These are phyloP conservation scores for Isabelozyma gotoi DNA, from an alignment of 805 yeast genomes.

Conservation along the genomic window DNA sequence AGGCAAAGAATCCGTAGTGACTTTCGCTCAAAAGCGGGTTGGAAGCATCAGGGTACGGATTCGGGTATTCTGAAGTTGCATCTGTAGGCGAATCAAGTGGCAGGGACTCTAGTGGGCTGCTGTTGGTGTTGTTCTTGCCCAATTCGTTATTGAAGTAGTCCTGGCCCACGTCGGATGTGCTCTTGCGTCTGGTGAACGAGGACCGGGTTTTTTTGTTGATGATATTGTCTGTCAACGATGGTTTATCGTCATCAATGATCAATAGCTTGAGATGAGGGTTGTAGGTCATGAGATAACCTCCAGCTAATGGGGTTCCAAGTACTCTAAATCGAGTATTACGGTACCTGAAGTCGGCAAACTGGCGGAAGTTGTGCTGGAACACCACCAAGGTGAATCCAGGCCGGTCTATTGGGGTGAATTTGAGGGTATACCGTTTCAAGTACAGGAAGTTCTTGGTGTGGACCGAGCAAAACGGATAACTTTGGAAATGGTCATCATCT, in stretches of 20 bases:
- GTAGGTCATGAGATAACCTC: slow-evolving; percentile 26
- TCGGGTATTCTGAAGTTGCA: slow-evolving; percentile 9
- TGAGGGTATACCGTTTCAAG: slow-evolving; percentile 27
- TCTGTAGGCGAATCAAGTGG: not conserved
- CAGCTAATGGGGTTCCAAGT: slow-evolving; percentile 33
- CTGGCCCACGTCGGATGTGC: not conserved
- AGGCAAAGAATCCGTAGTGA: slow-evolving; percentile 1
- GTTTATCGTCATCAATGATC: slow-evolving; percentile 32
- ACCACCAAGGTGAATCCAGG: slow-evolving; percentile 22
- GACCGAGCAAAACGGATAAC: slow-evolving; percentile 34
- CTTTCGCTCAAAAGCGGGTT: slow-evolving; percentile 21
- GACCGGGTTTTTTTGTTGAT: slow-evolving; percentile 28
- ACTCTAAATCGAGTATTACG: slow-evolving; percentile 37
- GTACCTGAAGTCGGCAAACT: slow-evolving; percentile 40
- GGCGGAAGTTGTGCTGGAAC: slow-evolving; percentile 35
- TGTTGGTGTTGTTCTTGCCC: not conserved
- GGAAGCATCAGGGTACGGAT: slow-evolving; percentile 31
- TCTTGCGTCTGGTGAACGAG: slow-evolving; percentile 10
- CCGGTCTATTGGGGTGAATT: slow-evolving; percentile 20
- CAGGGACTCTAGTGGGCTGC: not conserved
- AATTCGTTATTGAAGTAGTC: not conserved
- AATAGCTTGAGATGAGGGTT: slow-evolving; percentile 34
- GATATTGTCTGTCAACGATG: slow-evolving; percentile 35
- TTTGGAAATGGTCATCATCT: slow-evolving; percentile 28
- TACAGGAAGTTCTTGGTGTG: slow-evolving; percentile 24